These are phyloP conservation scores for Powellomyces hirtus DNA, from an alignment of 192 early-diverging fungal genomes.

Conservation along the genomic window DNA sequence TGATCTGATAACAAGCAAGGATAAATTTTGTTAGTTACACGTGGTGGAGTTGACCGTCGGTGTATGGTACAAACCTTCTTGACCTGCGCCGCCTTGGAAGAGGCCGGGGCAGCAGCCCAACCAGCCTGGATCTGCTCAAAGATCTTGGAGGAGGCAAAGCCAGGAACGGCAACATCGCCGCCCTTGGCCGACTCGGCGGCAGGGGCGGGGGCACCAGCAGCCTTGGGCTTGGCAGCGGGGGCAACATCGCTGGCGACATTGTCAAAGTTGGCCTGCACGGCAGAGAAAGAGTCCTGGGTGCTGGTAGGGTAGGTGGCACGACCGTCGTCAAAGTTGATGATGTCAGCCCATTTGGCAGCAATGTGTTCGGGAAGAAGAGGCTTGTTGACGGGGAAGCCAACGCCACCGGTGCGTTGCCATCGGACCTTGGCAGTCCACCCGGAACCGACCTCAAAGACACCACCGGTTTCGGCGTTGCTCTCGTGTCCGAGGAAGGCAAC, in stretches of 20 bases:
- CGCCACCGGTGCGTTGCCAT: constrained; percentile 93
- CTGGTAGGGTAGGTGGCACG: constrained; percentile 82
- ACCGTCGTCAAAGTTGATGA: constrained; percentile 94
- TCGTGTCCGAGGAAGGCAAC: constrained; percentile 95
- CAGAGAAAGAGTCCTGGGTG: constrained; percentile 77
- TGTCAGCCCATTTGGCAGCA: constrained; percentile 70
- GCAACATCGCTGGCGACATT: constrained; percentile 50
- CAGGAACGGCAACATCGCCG: constrained; percentile 54
- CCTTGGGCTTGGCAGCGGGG: constrained; percentile 1
- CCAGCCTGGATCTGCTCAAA: constrained; percentile 66
- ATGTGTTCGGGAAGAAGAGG: constrained; percentile 84
- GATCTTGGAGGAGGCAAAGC: constrained; percentile 73
- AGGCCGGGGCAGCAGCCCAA: constrained; percentile 2
- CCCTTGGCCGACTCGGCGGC: not conserved
- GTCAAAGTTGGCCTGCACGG: constrained; percentile 80
- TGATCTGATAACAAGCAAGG: constrained; percentile 42
- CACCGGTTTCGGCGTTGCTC: constrained; percentile 71
- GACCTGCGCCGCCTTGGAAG: constrained; percentile 4
- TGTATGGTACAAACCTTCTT: constrained; percentile 9
- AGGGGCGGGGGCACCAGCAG: constrained; percentile 45
- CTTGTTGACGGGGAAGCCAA: constrained; percentile 84
- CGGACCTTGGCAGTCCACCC: constrained; percentile 70
- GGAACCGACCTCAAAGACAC: constrained; percentile 57
- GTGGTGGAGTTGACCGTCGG: too few relatives aligned
- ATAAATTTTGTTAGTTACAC: too few relatives aligned